These are phyloP conservation scores for Chalara sp. DNA, from an alignment of 2,329 filamentous ascomycete species.

Conservation along the genomic window DNA sequence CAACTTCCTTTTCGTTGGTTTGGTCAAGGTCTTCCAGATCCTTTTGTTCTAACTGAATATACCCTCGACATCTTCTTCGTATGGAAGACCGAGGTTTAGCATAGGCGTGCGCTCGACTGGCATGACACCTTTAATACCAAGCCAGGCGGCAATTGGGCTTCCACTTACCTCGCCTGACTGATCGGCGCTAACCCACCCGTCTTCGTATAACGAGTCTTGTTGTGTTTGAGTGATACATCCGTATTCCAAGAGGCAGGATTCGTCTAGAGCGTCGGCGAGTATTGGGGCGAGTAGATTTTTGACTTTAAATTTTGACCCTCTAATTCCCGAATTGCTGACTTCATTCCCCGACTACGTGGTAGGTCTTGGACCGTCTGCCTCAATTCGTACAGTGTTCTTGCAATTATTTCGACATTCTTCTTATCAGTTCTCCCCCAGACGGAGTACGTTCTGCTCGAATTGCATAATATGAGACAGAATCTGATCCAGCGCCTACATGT, in stretches of 20 bases:
- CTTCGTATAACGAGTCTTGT: slow-evolving; percentile 50
- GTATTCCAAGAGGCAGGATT: slow-evolving; percentile 37
- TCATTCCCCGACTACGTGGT: background rate
- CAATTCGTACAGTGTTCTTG: slow-evolving; percentile 60
- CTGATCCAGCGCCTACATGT: slow-evolving; percentile 58
- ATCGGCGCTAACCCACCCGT: slow-evolving; percentile 22
- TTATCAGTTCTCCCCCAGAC: slow-evolving; percentile 37
- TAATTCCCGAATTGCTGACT: background rate
- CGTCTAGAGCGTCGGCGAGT: no score
- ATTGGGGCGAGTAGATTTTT: background rate
- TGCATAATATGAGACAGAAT: slow-evolving; percentile 42
- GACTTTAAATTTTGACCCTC: background rate
- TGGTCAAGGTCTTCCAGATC: slow-evolving; percentile 11
- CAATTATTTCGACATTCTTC: slow-evolving; percentile 52
- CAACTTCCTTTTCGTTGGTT: slow-evolving; percentile 14
- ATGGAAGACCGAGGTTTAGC: slow-evolving; percentile 17
- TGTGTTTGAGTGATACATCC: slow-evolving; percentile 58
- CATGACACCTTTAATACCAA: slow-evolving; percentile 15
- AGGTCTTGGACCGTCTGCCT: background rate
- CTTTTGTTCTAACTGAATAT: slow-evolving; percentile 15
- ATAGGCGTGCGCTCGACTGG: slow-evolving; percentile 16
- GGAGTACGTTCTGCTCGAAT: slow-evolving; percentile 57
- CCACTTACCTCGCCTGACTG: background rate
- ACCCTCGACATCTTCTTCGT: slow-evolving; percentile 23
- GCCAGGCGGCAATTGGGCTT: slow-evolving; percentile 14